Evolutionary conservation across 2,329 filamentous ascomycete species (phyloP).

Genomic region (Cladosporium sp.): DNA sequence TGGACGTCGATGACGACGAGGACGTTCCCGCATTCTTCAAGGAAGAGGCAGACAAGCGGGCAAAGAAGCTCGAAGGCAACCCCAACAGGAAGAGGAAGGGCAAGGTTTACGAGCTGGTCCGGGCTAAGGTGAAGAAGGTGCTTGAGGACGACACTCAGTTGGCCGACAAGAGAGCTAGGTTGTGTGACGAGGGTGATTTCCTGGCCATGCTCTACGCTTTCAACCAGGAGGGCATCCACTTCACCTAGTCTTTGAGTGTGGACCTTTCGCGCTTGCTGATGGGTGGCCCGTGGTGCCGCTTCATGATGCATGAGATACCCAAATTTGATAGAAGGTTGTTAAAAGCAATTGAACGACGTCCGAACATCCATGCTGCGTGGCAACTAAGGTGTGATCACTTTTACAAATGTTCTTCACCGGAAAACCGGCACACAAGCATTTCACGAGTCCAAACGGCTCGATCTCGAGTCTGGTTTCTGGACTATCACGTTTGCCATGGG

Average conservation of each 20-base stretch:
- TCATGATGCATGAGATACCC: slow-evolving; percentile 10
- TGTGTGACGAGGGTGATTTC: slow-evolving; percentile 93
- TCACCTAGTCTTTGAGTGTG: slow-evolving; percentile 54
- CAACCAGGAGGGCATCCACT: slow-evolving; percentile 91
- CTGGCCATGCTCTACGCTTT: slow-evolving; percentile 78
- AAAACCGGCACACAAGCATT: no score
- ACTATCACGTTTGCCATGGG: no score
- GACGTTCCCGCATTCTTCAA: slow-evolving; percentile 85
- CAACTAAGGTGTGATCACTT: no score
- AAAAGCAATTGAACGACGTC: not conserved
- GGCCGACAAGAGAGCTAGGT: slow-evolving; percentile 75
- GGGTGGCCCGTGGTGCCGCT: not conserved
- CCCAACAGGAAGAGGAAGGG: slow-evolving; percentile 71
- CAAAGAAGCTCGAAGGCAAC: slow-evolving; percentile 48
- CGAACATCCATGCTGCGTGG: not conserved
- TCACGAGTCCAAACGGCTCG: no score
- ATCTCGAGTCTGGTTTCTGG: no score
- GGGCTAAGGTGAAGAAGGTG: slow-evolving; percentile 81
- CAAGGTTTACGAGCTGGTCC: slow-evolving; percentile 77
- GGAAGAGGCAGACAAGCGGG: slow-evolving; percentile 55
- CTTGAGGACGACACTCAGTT: slow-evolving; percentile 78
- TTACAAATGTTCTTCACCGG: no score
- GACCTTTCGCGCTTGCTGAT: not conserved
- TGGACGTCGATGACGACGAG: slow-evolving; percentile 62
- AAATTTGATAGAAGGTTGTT: not conserved